Evolutionary conservation across 225 moss, liverwort and hornwort genomes (phyloP), one percentile per base, ranked within the genome.

Genomic region (Straminergon stramineum): DNA sequence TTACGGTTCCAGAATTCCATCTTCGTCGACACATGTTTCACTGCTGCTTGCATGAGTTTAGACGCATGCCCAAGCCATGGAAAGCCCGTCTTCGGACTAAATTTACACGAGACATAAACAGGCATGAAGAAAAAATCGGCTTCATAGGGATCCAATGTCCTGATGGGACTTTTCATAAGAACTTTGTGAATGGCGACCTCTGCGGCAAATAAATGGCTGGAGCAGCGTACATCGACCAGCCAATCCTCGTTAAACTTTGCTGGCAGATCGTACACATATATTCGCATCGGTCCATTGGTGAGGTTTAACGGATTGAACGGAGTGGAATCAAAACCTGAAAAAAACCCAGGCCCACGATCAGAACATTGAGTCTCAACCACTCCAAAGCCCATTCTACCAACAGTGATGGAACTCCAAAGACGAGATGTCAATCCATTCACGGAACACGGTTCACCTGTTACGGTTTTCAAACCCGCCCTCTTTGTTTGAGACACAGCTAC

Each of bases 71-170:
- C 88, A 66, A 99, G 88, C 82, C 95, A 94, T 41, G 98, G 98
- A 91, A 99, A 99, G 41, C 97, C 97, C 52, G 96, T 96, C 89
- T 93, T 96, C 84, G 92, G 93, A 66, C 95, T 97, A 83, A 99
- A 99, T 75, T 96, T 94, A 89, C 98, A 99, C 27, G 98, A 96
- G 31, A 99, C 96, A 86, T 99, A 99, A 51, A 99, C 95, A 88
- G 98, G 98, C 73, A 99, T 91, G 93, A 96, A 97, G 87, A 97
- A 97, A 74, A 95, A 99, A 85, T 97, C 99, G 34, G 99, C 99
- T 82, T 91, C 89, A 17, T 94, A 88, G 12, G 99, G 96, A 88
- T 96, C 91, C 89, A 88, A 85, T 9, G 99, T 99, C 92, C 96
- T 91, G 71, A 97, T 74, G 45, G 93, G 92, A 88, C 99, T 96